A percentile compares a stretch with the other conserved stretches of the same genome.
Conservation (phyloP, 805 yeast genomes). For the Tetrapisispora arboricola region DNA sequence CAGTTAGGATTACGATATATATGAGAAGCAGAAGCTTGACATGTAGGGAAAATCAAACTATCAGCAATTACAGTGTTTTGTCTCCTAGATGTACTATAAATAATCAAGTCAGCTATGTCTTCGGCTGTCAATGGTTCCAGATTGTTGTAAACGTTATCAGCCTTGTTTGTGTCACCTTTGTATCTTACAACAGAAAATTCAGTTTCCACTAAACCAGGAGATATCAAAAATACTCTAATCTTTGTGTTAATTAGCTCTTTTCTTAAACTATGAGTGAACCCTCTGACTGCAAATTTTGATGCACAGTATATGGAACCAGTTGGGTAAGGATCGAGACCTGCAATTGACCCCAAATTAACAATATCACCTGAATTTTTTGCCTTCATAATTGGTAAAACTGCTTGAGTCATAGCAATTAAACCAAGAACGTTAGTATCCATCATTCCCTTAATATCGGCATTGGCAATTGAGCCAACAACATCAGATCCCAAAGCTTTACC, state of each 20-base stretch:
- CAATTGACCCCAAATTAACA: constrained; percentile 66
- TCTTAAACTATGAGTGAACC: constrained; percentile 61
- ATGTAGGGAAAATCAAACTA: constrained; percentile 69
- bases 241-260: constrained; percentile 65
- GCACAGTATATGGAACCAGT: constrained; percentile 75
- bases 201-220: constrained; percentile 64
- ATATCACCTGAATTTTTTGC: constrained; percentile 62
- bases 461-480: constrained; percentile 55
- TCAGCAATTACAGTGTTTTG: constrained; percentile 58
- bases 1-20: constrained; percentile 32
- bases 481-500: constrained; percentile 77
- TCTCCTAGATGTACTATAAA: constrained; percentile 47
- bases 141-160: constrained; percentile 46
- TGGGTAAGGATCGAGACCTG: constrained; percentile 71
- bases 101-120: constrained; percentile 53
- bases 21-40: constrained; percentile 74
- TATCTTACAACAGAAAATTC: constrained; percentile 53
- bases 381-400: constrained; percentile 61
- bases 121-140: constrained; percentile 47
- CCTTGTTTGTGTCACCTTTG: constrained; percentile 45
- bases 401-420: constrained; percentile 73
- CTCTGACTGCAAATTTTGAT: constrained; percentile 60
- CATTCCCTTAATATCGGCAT: constrained; percentile 63
- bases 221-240: constrained; percentile 54
- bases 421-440: constrained; percentile 84